Evolutionary conservation across 148 eudicot species (phyloP).

Genomic region (Bassia scoparia): DNA sequence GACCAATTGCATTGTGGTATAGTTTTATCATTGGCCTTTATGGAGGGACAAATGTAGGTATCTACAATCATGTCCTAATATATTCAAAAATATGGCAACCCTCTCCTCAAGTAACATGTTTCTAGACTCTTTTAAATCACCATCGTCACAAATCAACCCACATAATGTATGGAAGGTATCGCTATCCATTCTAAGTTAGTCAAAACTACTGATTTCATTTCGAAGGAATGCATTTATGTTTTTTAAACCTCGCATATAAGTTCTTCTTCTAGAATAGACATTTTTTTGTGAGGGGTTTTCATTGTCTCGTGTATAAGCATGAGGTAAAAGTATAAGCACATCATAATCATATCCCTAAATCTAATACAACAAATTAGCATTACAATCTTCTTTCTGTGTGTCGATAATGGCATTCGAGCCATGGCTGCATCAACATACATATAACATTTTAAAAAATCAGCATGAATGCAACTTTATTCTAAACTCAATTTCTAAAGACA

Average conservation of each 20-base stretch:
- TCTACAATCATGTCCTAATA: no score
- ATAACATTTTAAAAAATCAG: no score
- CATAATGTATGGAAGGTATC: conserved; percentile 12
- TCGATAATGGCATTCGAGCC: not conserved
- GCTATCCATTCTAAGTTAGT: conserved; percentile 23
- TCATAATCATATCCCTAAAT: conserved; percentile 8
- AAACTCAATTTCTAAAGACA: no score
- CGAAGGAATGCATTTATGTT: not conserved
- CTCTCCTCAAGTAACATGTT: not conserved
- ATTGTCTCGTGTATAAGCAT: not conserved
- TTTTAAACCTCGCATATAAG: not conserved
- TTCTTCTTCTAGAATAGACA: conserved; percentile 13
- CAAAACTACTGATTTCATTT: conserved; percentile 3
- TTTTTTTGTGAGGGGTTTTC: conserved; percentile 9
- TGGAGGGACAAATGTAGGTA: no score
- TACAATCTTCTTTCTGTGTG: not conserved
- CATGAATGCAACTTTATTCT: no score
- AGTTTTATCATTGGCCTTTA: no score
- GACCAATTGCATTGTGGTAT: no score
- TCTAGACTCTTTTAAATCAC: conserved; percentile 1
- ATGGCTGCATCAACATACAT: not conserved
- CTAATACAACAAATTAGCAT: conserved; percentile 3
- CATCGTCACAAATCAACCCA: conserved; percentile 1
- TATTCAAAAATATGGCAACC: no score
- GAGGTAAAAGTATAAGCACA: not conserved